Conservation (phyloP, 106 monocot genomes). For the Agapanthus africanus region DNA sequence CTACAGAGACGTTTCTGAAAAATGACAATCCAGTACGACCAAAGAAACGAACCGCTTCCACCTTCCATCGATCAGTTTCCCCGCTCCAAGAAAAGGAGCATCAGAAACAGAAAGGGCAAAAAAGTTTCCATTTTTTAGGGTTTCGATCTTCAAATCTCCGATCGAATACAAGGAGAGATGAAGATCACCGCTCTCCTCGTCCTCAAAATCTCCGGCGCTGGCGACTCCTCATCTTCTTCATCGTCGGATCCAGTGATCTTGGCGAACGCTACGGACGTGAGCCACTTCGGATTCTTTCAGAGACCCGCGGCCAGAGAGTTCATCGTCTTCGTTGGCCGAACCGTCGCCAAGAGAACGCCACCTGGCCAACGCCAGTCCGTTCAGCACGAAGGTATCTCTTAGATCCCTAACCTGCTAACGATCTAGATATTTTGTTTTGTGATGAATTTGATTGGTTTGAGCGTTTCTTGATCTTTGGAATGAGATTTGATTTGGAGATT, state of each 20-base stretch:
- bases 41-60: too few relatives aligned
- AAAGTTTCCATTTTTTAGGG: too few relatives aligned
- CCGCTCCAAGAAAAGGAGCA: too few relatives aligned
- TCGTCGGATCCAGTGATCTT: slow-evolving; percentile 49
- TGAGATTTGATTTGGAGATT: too few relatives aligned
- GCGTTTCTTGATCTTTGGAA: too few relatives aligned
- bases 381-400: slow-evolving; percentile 70
- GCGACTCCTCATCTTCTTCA: slow-evolving; percentile 15
- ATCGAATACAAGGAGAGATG: slow-evolving; percentile 19
- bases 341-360: slow-evolving; percentile 48
- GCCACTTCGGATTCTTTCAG: slow-evolving; percentile 91
- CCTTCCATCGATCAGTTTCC: too few relatives aligned
- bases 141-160: neutral
- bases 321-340: slow-evolving; percentile 65
- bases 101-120: too few relatives aligned
- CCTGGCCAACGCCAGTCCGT: slow-evolving; percentile 75
- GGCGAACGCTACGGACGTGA: slow-evolving; percentile 84
- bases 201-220: slow-evolving; percentile 24
- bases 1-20: too few relatives aligned
- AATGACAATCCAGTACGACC: too few relatives aligned
- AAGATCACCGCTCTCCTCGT: slow-evolving; percentile 81
- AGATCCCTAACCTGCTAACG: too few relatives aligned
- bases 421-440: too few relatives aligned
- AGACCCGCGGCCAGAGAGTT: slow-evolving; percentile 57
- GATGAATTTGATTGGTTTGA: too few relatives aligned